phyloP scores from a whole-genome alignment of 371 early-diverging fungal species.

The Coemansia sp. region DNA sequence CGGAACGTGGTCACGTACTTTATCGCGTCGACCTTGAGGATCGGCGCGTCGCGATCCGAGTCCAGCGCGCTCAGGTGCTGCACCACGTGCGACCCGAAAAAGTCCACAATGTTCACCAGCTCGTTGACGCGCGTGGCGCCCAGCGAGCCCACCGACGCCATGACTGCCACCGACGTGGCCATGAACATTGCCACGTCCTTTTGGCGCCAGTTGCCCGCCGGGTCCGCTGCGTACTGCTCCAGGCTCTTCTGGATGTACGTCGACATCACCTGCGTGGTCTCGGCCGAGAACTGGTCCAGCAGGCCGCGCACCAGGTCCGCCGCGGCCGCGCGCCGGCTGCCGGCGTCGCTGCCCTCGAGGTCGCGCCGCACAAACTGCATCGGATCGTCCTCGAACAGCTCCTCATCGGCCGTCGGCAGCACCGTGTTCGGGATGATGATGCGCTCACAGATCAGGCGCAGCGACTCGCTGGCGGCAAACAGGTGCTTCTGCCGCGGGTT shows the following conservation, averaged over 20 bases:
- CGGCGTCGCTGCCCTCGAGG: slow-evolving; percentile 79
- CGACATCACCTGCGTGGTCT: slow-evolving; percentile 80
- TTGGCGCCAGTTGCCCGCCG: slow-evolving; percentile 83
- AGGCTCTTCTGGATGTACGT: slow-evolving; percentile 75
- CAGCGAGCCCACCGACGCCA: slow-evolving; percentile 53
- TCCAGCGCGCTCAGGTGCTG: slow-evolving; percentile 71
- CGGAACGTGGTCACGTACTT: slow-evolving; percentile 92
- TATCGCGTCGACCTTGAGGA: slow-evolving; percentile 92
- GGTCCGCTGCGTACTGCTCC: slow-evolving; percentile 70
- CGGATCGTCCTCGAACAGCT: slow-evolving; percentile 95
- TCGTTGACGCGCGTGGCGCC: slow-evolving; percentile 82
- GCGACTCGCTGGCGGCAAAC: slow-evolving; percentile 68
- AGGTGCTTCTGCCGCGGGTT: slow-evolving; percentile 66
- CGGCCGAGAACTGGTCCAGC: slow-evolving; percentile 78
- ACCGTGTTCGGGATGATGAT: slow-evolving; percentile 92
- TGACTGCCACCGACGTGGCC: slow-evolving; percentile 72
- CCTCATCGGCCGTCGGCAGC: slow-evolving; percentile 86
- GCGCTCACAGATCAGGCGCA: slow-evolving; percentile 82
- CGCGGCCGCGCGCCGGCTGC: slow-evolving; percentile 90
- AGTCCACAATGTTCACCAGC: slow-evolving; percentile 76
- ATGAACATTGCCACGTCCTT: slow-evolving; percentile 95
- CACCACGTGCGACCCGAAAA: slow-evolving; percentile 80
- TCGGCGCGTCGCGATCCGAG: slow-evolving; percentile 72
- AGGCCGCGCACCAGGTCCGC: slow-evolving; percentile 92
- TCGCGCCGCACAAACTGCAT: slow-evolving; percentile 92